Evolutionary conservation across 2,329 filamentous ascomycete species (phyloP), one percentile per base, ranked within the genome.

Genomic region (Phialemoniopsis sp.): DNA sequence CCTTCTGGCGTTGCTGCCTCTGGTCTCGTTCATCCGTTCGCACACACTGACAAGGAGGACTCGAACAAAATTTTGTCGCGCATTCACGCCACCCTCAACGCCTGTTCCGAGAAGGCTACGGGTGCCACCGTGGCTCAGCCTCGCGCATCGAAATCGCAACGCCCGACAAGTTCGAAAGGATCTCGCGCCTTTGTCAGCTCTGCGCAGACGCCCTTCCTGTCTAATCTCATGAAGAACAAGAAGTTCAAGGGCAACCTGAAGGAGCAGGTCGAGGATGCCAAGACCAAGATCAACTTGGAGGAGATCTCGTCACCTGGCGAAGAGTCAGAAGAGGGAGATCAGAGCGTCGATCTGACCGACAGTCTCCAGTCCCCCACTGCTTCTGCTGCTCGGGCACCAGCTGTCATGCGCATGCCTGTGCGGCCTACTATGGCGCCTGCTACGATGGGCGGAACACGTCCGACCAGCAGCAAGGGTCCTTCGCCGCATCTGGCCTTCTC

Each of bases 131-230:
- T 56, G 13, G 46, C 58, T 32, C 52, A 54, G 21, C 49, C 58
- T 37, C 5, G 13, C 41, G 19, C 21, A 40, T 6, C 21, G 10
- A 26, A 26, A 28, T 26, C 21, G 21, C 21, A 26, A 26, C 21
- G 21, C 10, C 21, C 21, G 21, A 26, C 21, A 10, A 26, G 21
- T 34, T 46, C 60, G 37, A 52, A 53, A 34, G 31, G 43, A 10
- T 26, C 21, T 26, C 21, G 21, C 21, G 21, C 29, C n/a, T 79
- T 81, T 52, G 63, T 72, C 39, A 70, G 70, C 37, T 78, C 80
- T 10, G 58, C 72, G 7, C 72, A 78, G 28, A 77, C 79, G 13
- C 85, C 85, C 13, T 73, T 86, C 59, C 68, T 90, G 15, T 87
- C 85, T 21, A 73, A 73, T 31, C 60, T 87, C 34, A 68, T 89